Evolutionary conservation across 352 stramenopile genomes (phyloP).

Genomic region (Pythium vanterpoolii): DNA sequence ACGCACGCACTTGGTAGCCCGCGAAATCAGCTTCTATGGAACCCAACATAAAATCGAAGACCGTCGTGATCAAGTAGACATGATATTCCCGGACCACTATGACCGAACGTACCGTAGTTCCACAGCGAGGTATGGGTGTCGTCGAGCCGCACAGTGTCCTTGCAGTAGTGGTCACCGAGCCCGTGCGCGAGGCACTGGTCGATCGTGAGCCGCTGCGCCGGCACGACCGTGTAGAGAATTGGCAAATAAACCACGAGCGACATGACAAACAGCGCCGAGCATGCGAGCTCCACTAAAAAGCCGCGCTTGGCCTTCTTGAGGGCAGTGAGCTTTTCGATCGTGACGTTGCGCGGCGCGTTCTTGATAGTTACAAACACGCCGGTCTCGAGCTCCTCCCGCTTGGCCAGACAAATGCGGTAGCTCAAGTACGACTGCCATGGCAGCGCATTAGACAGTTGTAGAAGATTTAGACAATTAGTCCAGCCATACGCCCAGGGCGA

Average conservation of each 20-base stretch:
- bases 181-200: constrained; percentile 36
- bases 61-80: background rate
- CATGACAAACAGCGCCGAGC: constrained; percentile 42
- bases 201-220: constrained; percentile 34
- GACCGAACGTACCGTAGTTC: constrained; percentile 42
- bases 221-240: constrained; percentile 38
- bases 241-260: constrained; percentile 54
- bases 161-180: constrained; percentile 56
- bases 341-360: constrained; percentile 43
- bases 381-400: constrained; percentile 49
- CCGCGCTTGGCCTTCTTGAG: constrained; percentile 42
- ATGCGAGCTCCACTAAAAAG: constrained; percentile 49
- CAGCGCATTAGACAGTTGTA: background rate
- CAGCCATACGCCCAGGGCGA: background rate
- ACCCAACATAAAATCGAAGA: background rate
- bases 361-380: constrained; percentile 58
- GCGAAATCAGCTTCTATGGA: constrained; percentile 37
- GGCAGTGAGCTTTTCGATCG: constrained; percentile 37
- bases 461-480: too few relatives aligned
- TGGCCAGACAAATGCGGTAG: constrained; percentile 51
- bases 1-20: constrained; percentile 54
- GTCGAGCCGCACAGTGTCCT: constrained; percentile 39
- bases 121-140: constrained; percentile 47
- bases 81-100: background rate
- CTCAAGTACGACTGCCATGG: constrained; percentile 48